A percentile compares a stretch with the other conserved stretches of the same genome.
phyloP scores from a whole-genome alignment of 306 rosid genomes.

The Medicago lupulina region DNA sequence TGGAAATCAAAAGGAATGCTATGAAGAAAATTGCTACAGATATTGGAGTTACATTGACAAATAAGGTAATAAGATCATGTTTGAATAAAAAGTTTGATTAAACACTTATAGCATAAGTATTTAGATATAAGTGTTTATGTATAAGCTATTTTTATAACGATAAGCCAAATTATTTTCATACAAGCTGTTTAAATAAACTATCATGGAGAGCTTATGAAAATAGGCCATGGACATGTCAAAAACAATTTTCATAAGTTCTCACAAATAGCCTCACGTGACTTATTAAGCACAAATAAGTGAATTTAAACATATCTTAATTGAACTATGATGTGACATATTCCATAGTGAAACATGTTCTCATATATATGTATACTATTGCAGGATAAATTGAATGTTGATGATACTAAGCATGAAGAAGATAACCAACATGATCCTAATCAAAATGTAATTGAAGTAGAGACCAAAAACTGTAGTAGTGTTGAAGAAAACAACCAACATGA shows the following conservation, averaged over 20 bases:
- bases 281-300: neutral
- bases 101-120: neutral
- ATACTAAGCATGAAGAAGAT: conserved; percentile 27
- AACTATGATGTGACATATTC: neutral
- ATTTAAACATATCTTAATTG: neutral
- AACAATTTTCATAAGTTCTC: neutral
- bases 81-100: neutral
- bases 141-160: neutral
- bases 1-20: conserved; percentile 53
- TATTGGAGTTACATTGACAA: conserved; percentile 46
- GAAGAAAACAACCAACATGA: conserved; percentile 32
- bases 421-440: conserved; percentile 12
- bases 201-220: neutral
- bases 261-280: neutral
- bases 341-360: conserved; percentile 23
- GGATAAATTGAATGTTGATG: conserved; percentile 44
- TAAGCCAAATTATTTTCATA: too few relatives aligned
- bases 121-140: neutral
- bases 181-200: neutral
- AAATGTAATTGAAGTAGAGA: conserved; percentile 28
- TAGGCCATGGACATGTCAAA: neutral
- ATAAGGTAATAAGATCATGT: conserved; percentile 41
- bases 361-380: conserved; percentile 26
- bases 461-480: conserved; percentile 2
- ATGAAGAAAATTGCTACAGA: conserved; percentile 56